Percentiles rank a stretch among this genome's conserved stretches.
Conservation (phyloP, 371 early-diverging fungal genomes). For the Umbelopsis sp. region DNA sequence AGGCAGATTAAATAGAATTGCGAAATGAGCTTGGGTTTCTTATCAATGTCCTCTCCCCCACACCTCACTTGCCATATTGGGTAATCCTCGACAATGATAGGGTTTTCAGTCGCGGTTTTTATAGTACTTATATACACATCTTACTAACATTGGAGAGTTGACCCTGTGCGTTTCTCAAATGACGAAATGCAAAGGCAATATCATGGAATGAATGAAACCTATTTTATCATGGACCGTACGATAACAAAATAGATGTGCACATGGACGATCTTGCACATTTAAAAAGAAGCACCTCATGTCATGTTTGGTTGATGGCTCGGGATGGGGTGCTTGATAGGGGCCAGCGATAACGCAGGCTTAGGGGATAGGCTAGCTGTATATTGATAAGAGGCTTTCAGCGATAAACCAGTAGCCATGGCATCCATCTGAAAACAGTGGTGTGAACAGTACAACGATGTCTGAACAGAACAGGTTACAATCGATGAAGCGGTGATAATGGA, state of each 20-base stretch:
- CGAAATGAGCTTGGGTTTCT: not conserved
- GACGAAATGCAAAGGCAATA: not conserved
- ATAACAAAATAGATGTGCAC: not conserved
- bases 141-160: not conserved
- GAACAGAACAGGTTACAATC: not conserved
- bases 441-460: conserved; percentile 5
- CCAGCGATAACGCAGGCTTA: conserved; percentile 10
- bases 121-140: not conserved
- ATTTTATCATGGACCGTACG: too few relatives aligned
- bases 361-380: not conserved
- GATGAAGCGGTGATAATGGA: too few relatives aligned
- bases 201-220: too few relatives aligned
- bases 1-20: not conserved
- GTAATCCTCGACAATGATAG: conserved; percentile 8
- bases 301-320: not conserved
- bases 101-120: not conserved
- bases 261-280: not conserved
- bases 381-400: not conserved
- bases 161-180: not conserved
- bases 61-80: conserved; percentile 8
- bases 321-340: not conserved
- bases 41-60: not conserved
- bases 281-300: too few relatives aligned
- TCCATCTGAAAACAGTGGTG: not conserved
- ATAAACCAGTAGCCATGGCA: not conserved